A percentile compares a stretch with the other conserved stretches of the same genome.
These are phyloP conservation scores for Plasmodium reichenowi DNA, from an alignment of 169 alveolate species.

Conservation along the genomic window DNA sequence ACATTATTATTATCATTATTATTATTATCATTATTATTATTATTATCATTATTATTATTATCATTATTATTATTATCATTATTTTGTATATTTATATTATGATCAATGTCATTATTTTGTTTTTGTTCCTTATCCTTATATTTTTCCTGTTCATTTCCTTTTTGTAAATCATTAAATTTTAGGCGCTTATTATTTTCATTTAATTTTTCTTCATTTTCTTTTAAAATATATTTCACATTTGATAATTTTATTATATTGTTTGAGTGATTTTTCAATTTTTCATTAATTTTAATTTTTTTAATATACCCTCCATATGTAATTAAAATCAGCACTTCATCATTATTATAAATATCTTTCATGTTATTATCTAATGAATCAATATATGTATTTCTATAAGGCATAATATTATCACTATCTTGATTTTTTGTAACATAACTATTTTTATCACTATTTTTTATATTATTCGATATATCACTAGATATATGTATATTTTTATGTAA, in stretches of 20 bases:
- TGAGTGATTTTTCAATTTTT: constrained; percentile 61
- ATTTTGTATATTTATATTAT: background rate
- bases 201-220: constrained; percentile 43
- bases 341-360: constrained; percentile 33
- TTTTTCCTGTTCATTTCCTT: background rate
- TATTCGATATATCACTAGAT: background rate
- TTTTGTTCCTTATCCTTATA: background rate
- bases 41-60: background rate
- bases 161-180: background rate
- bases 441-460: background rate
- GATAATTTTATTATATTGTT: constrained; percentile 56
- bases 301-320: constrained; percentile 69
- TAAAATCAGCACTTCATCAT: constrained; percentile 57
- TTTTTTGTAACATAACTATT: background rate
- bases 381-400: constrained; percentile 54
- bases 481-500: background rate
- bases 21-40: background rate
- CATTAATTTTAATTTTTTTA: constrained; percentile 55
- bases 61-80: background rate
- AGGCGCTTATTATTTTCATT: constrained; percentile 1
- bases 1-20: too few species aligned
- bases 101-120: background rate
- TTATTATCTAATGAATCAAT: constrained; percentile 43
- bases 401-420: background rate
- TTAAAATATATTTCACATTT: constrained; percentile 67